Conservation (phyloP, 2,329 filamentous ascomycete genomes). For the Rhynchosporium secalis region DNA sequence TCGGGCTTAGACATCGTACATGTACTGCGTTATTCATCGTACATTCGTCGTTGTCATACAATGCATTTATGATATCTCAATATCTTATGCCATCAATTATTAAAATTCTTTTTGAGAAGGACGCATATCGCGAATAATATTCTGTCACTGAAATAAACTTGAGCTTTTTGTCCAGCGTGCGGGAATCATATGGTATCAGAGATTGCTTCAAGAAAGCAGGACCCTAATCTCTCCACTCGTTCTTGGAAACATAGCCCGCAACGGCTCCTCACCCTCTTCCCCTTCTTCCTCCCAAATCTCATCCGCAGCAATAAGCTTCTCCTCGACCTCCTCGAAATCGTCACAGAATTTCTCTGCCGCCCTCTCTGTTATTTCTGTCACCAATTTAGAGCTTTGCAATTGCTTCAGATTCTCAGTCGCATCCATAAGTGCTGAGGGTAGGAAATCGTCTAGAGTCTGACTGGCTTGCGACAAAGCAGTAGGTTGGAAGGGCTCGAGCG, state of each 20-base stretch:
- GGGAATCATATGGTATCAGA: not conserved
- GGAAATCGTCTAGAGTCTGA: slow-evolving; percentile 81
- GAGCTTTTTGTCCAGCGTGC: not conserved
- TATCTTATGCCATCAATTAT: no score
- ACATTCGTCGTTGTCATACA: no score
- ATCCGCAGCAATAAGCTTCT: slow-evolving; percentile 59
- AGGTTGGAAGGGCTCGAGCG: slow-evolving; percentile 61
- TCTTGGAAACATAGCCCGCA: slow-evolving; percentile 39
- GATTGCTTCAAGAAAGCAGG: slow-evolving; percentile 34
- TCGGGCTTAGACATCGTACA: no score
- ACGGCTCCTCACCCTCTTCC: slow-evolving; percentile 31
- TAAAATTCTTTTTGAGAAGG: no score
- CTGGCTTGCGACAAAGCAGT: slow-evolving; percentile 64
- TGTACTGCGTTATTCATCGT: no score
- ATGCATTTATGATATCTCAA: no score
- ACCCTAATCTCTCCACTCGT: slow-evolving; percentile 41
- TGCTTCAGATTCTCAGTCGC: slow-evolving; percentile 77
- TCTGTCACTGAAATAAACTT: no score
- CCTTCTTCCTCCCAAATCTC: slow-evolving; percentile 44
- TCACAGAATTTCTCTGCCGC: slow-evolving; percentile 82
- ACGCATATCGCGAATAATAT: no score
- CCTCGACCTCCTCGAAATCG: slow-evolving; percentile 75
- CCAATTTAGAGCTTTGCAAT: slow-evolving; percentile 70
- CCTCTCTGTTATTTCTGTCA: slow-evolving; percentile 75
- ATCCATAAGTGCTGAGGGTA: slow-evolving; percentile 91